These are phyloP conservation scores for Neonectria sp. DNA, from an alignment of 2,329 filamentous ascomycete species.

Conservation along the genomic window DNA sequence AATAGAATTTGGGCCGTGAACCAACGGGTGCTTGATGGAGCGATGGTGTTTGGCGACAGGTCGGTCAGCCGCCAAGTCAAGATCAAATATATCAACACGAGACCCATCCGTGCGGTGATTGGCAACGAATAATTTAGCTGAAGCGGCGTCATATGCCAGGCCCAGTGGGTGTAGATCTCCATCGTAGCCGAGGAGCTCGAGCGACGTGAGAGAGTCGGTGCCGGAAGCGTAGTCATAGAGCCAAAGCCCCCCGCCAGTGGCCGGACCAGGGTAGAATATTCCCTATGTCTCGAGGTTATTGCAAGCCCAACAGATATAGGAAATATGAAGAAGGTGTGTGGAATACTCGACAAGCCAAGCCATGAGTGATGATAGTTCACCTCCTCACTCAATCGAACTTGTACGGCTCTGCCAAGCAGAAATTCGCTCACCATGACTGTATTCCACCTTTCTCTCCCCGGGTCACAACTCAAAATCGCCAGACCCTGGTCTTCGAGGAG, in stretches of 20 bases:
- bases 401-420: not conserved
- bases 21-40: constrained; percentile 56
- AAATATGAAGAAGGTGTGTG: not conserved
- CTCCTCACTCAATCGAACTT: not conserved
- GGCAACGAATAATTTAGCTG: constrained; percentile 54
- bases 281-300: constrained; percentile 38
- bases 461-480: constrained; percentile 57
- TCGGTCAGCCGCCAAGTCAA: constrained; percentile 52
- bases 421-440: constrained; percentile 55
- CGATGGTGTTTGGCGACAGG: constrained; percentile 48
- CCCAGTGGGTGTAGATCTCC: constrained; percentile 57
- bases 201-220: constrained; percentile 37
- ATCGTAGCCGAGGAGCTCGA: constrained; percentile 42
- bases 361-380: not conserved
- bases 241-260: constrained; percentile 51
- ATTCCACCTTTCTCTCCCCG: constrained; percentile 58
- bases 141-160: constrained; percentile 54
- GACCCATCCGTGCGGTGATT: constrained; percentile 56
- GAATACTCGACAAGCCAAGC: not conserved
- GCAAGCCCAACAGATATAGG: not conserved
- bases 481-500: constrained; percentile 54
- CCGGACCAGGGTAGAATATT: constrained; percentile 37
- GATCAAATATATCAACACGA: constrained; percentile 57
- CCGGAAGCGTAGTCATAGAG: constrained; percentile 54
- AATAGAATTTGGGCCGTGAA: constrained; percentile 58